These are phyloP conservation scores for Thermochaetoides dissita DNA, from an alignment of 2,329 filamentous ascomycete genomes.

Conservation along the genomic window DNA sequence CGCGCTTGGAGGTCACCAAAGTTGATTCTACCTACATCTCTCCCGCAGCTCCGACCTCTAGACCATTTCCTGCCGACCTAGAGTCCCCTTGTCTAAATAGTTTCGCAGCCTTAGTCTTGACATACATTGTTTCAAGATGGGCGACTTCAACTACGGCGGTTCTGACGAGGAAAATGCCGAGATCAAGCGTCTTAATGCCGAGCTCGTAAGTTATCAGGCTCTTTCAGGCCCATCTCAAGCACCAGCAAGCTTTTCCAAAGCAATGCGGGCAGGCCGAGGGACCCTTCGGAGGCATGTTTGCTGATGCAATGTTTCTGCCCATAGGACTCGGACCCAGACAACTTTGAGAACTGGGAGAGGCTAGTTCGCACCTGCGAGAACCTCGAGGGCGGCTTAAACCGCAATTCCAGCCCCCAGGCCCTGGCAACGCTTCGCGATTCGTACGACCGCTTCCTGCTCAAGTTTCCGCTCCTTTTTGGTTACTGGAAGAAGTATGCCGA, in stretches of 20 bases:
- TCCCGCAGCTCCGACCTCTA: neutral
- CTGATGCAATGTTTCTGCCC: neutral
- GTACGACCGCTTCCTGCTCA: constrained; percentile 85
- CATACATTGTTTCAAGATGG: constrained; percentile 34
- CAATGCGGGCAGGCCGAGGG: too few relatives aligned
- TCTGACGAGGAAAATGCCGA: constrained; percentile 71
- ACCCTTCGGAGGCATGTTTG: too few relatives aligned
- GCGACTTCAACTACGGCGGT: constrained; percentile 59
- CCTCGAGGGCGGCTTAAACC: constrained; percentile 84
- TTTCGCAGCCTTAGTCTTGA: neutral
- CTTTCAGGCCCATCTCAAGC: neutral
- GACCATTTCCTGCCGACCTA: neutral
- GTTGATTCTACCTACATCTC: too few relatives aligned
- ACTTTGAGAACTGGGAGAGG: constrained; percentile 91
- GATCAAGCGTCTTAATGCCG: constrained; percentile 62
- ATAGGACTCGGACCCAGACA: constrained; percentile 61
- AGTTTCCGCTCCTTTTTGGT: constrained; percentile 89
- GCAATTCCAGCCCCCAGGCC: constrained; percentile 89
- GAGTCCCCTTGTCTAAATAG: too few relatives aligned
- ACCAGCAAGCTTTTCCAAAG: neutral
- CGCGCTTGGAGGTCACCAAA: too few relatives aligned
- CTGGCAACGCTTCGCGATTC: constrained; percentile 75
- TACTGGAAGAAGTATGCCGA: constrained; percentile 99
- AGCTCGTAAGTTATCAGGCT: constrained; percentile 50
- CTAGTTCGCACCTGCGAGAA: constrained; percentile 69